Conservation (phyloP, 2,329 filamentous ascomycete species). For the Neopestalotiopsis clavispora region DNA sequence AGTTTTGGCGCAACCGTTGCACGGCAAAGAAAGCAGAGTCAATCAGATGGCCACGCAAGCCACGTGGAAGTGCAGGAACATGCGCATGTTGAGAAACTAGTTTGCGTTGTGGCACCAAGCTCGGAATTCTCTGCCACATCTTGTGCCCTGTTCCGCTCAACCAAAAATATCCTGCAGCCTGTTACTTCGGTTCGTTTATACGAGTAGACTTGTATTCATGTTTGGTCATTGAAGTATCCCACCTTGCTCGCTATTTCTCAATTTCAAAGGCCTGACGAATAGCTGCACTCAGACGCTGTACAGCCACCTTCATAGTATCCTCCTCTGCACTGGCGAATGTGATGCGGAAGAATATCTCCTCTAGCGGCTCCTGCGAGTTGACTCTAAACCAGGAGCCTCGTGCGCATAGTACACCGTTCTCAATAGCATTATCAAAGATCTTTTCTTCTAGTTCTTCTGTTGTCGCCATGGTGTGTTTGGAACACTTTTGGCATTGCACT, state of each 20-base stretch:
- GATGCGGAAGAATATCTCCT: constrained; percentile 82
- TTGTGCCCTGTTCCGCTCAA: too few relatives aligned
- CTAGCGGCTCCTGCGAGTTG: constrained; percentile 63
- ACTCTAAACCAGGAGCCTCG: constrained; percentile 92
- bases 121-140: neutral
- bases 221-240: neutral
- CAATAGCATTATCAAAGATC: constrained; percentile 80
- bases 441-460: constrained; percentile 79
- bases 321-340: constrained; percentile 84
- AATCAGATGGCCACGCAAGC: neutral
- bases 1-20: neutral
- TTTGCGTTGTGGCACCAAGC: neutral
- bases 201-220: too few relatives aligned
- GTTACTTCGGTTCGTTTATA: too few relatives aligned
- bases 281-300: constrained; percentile 76
- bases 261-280: constrained; percentile 60
- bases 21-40: neutral
- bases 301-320: constrained; percentile 73
- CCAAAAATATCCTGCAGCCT: too few relatives aligned
- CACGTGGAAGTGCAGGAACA: neutral
- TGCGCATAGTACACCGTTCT: constrained; percentile 78
- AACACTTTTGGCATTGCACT: constrained; percentile 71
- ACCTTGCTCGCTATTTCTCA: neutral
- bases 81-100: neutral
- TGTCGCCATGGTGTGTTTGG: constrained; percentile 55